Evolutionary conservation across 140 eudicot genomes (phyloP), one percentile per base, ranked within the genome.

Genomic region (Bidens hawaiensis): DNA sequence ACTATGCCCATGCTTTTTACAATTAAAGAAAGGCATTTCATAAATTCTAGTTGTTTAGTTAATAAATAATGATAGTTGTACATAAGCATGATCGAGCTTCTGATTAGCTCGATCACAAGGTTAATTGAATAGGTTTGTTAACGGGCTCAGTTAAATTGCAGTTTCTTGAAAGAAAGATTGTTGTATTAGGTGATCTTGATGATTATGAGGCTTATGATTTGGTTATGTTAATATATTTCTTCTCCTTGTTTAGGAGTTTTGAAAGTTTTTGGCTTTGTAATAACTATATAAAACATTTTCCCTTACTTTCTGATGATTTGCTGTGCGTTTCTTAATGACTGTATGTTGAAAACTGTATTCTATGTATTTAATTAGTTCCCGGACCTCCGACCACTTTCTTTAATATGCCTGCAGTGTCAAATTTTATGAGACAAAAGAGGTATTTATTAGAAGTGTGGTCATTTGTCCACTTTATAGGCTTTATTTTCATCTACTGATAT

Each of bases 341-440:
- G 10, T 49, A 51, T n/a, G 5, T 5, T 13, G 25, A 33, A 50
- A 65, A 6, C 0, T 65, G 18, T 49, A 4, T 50, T 66, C 3
- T 57, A 21, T 58, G 58, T 23, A 46, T 69, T 21, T 58, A 55
- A 58, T 45, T 57, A 13, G 18, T 57, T 57, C 19, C 25, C 13
- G 36, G 49, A 18, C n/a, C n/a, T n/a, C n/a, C n/a, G n/a, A n/a
- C n/a, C 48, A 24, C 38, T 15, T 61, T 25, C 69, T 12, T 14
- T 24, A 61, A 40, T n/a, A 24, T 41, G 52, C 53, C 6, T 50
- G 34, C 25, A 5, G 23, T 8, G 14, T 36, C 62, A 65, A 50
- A 11, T 26, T 27, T 68, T 22, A 11, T 42, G 34, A 34, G 23
- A 22, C 11, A 46, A 12, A 57, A 46, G 22, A 24, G 21, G 40